A percentile compares a stretch with the other conserved stretches of the same genome.
Conservation (phyloP, 2,329 filamentous ascomycete species). For the Macrophomina pseudophaseolina region DNA sequence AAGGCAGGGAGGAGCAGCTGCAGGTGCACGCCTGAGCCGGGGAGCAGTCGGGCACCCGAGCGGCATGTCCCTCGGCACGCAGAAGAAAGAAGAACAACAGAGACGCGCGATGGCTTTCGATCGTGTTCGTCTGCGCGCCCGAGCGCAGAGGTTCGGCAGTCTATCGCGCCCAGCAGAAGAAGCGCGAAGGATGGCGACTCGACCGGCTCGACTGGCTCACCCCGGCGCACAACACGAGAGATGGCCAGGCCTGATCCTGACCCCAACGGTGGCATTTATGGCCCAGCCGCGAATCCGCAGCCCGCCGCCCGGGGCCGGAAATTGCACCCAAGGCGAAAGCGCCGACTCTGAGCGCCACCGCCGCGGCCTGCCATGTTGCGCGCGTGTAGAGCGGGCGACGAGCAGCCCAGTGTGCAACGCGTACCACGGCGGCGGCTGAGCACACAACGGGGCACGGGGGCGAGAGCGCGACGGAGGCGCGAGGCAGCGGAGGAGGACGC, state of each 20-base stretch:
- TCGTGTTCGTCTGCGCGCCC: not conserved
- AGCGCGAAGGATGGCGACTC: not conserved
- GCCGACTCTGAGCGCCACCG: not conserved
- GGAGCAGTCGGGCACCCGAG: not conserved
- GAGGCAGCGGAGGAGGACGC: not conserved
- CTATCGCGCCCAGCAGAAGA: not conserved
- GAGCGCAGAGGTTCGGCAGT: conserved; percentile 5
- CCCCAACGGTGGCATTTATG: conserved; percentile 6
- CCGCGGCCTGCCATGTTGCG: not conserved
- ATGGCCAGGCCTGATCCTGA: conserved; percentile 7
- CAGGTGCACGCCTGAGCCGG: conserved; percentile 7
- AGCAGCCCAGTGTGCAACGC: not conserved
- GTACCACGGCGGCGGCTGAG: not conserved
- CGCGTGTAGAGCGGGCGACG: not conserved
- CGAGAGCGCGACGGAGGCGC: not conserved
- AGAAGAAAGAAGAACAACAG: not conserved
- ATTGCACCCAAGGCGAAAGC: conserved; percentile 1
- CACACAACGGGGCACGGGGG: not conserved
- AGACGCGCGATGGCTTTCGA: no score
- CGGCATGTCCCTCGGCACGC: not conserved
- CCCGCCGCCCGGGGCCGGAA: not conserved
- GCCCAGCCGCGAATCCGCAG: not conserved
- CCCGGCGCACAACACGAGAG: not conserved
- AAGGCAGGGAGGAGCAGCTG: not conserved
- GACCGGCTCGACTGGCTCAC: no score